Conservation (phyloP, 345 rosid genomes). For the thale cress (Arabidopsis thaliana) region TAIR10.1 NC_003071.7:10502001-10502500, state of each 20-base stretch:
- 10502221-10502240: conserved; percentile 41
- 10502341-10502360: conserved; percentile 41
- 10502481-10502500: conserved; percentile 30
- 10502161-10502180: conserved; percentile 36
- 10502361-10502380: conserved; percentile 35
- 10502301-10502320: conserved; percentile 36
- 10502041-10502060: background rate
- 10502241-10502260: conserved; percentile 39
- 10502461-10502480: conserved; percentile 40
- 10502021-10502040: background rate
- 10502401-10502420: background rate
- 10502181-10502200: conserved; percentile 18
- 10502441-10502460: conserved; percentile 40
- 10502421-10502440: background rate
- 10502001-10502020: conserved; percentile 9
- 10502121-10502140: conserved; percentile 18
- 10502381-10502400: background rate
- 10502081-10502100: conserved; percentile 11
- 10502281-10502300: conserved; percentile 44
- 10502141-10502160: conserved; percentile 31
- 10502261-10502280: conserved; percentile 39
- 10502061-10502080: background rate
- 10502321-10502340: conserved; percentile 41
- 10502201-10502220: conserved; percentile 41
- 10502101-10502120: conserved; percentile 3